phyloP scores from a whole-genome alignment of 106 monocot species.

The Hemerocallis citrina region DNA sequence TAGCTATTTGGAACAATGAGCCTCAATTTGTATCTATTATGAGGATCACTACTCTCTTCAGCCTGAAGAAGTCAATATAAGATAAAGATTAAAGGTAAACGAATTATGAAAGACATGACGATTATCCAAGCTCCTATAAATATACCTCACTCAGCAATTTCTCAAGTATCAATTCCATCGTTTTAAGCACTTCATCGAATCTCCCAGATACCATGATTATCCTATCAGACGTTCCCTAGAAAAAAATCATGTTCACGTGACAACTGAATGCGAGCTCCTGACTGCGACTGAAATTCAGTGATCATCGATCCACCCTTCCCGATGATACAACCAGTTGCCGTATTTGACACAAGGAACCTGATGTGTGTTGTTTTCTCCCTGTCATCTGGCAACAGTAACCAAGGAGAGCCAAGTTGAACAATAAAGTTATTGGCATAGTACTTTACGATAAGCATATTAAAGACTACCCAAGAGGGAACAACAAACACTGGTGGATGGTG shows the following conservation, averaged over 20 bases:
- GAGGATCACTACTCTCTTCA: constrained; percentile 34
- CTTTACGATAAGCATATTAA: neutral
- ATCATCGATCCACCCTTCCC: constrained; percentile 88
- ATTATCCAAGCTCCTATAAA: neutral
- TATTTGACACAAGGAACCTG: constrained; percentile 74
- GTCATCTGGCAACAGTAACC: too few species aligned
- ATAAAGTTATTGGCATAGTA: neutral
- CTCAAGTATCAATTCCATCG: constrained; percentile 63
- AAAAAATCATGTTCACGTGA: constrained; percentile 81
- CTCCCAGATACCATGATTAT: constrained; percentile 71
- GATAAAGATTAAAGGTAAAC: neutral
- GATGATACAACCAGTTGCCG: constrained; percentile 73
- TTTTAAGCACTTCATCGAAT: constrained; percentile 58
- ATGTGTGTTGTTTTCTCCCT: constrained; percentile 56
- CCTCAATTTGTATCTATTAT: constrained; percentile 25
- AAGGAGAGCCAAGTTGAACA: too few species aligned
- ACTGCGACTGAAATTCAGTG: constrained; percentile 76
- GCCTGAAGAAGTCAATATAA: constrained; percentile 13
- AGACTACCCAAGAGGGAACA: neutral
- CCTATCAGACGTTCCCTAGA: constrained; percentile 76
- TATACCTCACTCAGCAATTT: constrained; percentile 66
- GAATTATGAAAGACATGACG: neutral
- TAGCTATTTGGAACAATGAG: constrained; percentile 45
- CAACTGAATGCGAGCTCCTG: constrained; percentile 77
- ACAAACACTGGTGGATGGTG: neutral